These are phyloP conservation scores for Trichosporon inkin DNA, from an alignment of 1,284 basidiomycete genomes.

Conservation along the genomic window DNA sequence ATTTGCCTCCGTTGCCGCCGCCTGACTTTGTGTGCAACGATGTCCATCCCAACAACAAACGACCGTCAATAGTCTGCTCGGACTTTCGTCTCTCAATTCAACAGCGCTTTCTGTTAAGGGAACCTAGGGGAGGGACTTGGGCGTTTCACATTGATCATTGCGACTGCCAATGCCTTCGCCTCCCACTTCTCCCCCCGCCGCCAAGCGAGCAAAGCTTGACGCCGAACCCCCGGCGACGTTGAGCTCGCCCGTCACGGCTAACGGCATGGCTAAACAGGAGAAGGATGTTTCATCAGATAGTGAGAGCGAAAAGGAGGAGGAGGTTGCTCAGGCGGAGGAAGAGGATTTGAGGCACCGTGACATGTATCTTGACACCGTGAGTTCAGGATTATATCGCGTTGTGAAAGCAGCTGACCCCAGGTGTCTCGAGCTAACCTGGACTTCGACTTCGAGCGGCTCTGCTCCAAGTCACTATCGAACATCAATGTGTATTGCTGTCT, in stretches of 20 bases:
- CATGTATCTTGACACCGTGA: constrained; percentile 91
- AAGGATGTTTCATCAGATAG: constrained; percentile 13
- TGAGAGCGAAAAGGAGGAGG: constrained; percentile 56
- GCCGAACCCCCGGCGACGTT: constrained; percentile 16
- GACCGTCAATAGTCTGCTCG: neutral
- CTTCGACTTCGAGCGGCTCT: constrained; percentile 99
- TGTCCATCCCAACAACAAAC: neutral
- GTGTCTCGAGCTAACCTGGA: constrained; percentile 84
- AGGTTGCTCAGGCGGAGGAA: constrained; percentile 45
- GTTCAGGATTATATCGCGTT: constrained; percentile 27
- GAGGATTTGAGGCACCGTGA: constrained; percentile 65
- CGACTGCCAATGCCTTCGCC: constrained; percentile 21
- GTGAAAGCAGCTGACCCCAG: constrained; percentile 53
- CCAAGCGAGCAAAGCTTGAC: constrained; percentile 38
- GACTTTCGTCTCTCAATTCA: neutral
- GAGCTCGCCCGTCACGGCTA: constrained; percentile 6
- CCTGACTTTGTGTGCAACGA: constrained; percentile 3
- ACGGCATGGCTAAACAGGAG: constrained; percentile 1
- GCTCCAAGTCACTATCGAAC: constrained; percentile 91
- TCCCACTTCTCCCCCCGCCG: constrained; percentile 39
- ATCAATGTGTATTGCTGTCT: constrained; percentile 98
- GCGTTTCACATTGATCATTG: neutral
- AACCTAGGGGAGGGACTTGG: neutral
- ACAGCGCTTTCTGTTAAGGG: too few species aligned
- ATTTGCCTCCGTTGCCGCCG: constrained; percentile 7